phyloP scores from a whole-genome alignment of 1,284 basidiomycete species.

The Sphaerobolus stellatus region DNA sequence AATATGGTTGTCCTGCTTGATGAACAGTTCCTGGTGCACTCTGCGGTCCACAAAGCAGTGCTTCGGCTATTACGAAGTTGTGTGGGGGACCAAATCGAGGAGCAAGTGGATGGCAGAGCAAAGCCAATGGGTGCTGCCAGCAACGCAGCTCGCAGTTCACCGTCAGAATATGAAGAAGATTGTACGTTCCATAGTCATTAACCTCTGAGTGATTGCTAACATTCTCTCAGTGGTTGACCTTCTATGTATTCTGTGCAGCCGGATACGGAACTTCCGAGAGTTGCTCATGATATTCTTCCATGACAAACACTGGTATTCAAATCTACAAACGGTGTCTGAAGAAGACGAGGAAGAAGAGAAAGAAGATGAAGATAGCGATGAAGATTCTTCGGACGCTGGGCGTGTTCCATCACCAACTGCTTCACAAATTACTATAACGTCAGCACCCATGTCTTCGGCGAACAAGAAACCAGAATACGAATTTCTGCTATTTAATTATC shows the following conservation, averaged over 20 bases:
- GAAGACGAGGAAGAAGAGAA: slow-evolving; percentile 55
- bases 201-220: neutral
- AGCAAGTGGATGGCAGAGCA: slow-evolving; percentile 73
- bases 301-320: slow-evolving; percentile 83
- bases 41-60: slow-evolving; percentile 86
- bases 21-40: slow-evolving; percentile 88
- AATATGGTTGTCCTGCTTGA: slow-evolving; percentile 88
- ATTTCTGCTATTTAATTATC: slow-evolving; percentile 92
- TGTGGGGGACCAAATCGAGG: slow-evolving; percentile 86
- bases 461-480: slow-evolving; percentile 84
- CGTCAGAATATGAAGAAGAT: slow-evolving; percentile 85
- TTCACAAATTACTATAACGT: slow-evolving; percentile 59
- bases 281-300: slow-evolving; percentile 95
- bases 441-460: slow-evolving; percentile 42
- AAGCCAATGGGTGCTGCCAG: slow-evolving; percentile 81
- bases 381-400: slow-evolving; percentile 23
- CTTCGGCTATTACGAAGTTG: slow-evolving; percentile 84
- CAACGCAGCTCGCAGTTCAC: slow-evolving; percentile 61
- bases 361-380: slow-evolving; percentile 50
- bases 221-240: slow-evolving; percentile 74
- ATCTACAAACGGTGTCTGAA: slow-evolving; percentile 66
- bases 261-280: slow-evolving; percentile 86
- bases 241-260: slow-evolving; percentile 86
- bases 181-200: slow-evolving; percentile 47
- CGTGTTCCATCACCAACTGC: slow-evolving; percentile 53